Conservation (phyloP, 345 rosid species). For the Psidium guajava region DNA sequence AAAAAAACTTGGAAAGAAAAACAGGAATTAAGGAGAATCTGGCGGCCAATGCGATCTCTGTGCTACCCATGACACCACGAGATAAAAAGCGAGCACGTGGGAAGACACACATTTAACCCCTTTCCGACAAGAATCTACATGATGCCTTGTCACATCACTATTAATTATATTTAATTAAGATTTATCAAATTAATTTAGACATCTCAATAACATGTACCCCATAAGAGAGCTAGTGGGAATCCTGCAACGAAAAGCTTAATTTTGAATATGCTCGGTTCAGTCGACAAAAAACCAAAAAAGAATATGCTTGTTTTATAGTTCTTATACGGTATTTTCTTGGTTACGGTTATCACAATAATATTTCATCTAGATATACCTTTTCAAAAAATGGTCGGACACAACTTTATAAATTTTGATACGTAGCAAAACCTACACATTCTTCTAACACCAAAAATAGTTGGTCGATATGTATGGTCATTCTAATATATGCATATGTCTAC, state of each 20-base stretch:
- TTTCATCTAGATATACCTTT: background rate
- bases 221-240: background rate
- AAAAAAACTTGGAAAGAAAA: background rate
- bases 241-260: background rate
- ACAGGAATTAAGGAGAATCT: background rate
- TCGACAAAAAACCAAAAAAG: too few species aligned
- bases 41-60: background rate
- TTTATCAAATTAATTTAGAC: background rate
- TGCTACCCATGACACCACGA: background rate
- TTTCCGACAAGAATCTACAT: background rate
- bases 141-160: background rate
- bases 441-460: background rate
- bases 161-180: background rate
- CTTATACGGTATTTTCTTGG: background rate
- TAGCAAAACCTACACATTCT: background rate
- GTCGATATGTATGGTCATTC: background rate
- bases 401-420: too few species aligned
- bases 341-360: background rate
- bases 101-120: background rate
- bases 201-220: background rate
- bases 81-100: background rate
- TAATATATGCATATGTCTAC: too few species aligned
- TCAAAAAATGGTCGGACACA: background rate
- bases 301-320: background rate
- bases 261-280: background rate